Evolutionary conservation across 768 basidiomycete genomes (phyloP).

Genomic region (Austroboletus festivus): DNA sequence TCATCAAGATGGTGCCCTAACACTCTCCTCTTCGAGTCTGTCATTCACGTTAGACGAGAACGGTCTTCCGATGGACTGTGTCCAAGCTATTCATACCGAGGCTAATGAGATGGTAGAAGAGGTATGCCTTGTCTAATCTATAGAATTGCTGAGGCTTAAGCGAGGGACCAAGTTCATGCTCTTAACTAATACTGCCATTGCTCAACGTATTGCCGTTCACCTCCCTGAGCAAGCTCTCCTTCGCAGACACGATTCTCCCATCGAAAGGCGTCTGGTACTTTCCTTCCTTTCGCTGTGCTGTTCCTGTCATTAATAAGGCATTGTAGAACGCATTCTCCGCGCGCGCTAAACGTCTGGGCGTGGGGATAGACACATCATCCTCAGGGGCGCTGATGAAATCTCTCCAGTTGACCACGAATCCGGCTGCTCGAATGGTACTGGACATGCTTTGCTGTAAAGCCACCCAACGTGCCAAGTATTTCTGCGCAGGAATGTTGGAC

Average conservation of each 20-base stretch:
- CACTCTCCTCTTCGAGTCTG: constrained; percentile 64
- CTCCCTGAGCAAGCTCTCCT: constrained; percentile 97
- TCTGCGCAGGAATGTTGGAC: constrained; percentile 98
- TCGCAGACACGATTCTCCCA: constrained; percentile 88
- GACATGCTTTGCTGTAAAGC: constrained; percentile 85
- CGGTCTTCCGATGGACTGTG: constrained; percentile 79
- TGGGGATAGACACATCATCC: constrained; percentile 75
- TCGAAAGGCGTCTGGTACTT: constrained; percentile 82
- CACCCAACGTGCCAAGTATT: constrained; percentile 95
- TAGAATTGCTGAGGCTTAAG: constrained; percentile 3
- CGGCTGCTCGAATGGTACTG: constrained; percentile 72
- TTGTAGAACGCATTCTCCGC: constrained; percentile 69
- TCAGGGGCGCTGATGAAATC: constrained; percentile 82
- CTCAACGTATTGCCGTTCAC: constrained; percentile 89
- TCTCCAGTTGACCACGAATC: constrained; percentile 69
- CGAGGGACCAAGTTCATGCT: constrained; percentile 76
- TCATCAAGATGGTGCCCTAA: constrained; percentile 77
- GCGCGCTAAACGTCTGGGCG: constrained; percentile 81
- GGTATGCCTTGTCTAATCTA: constrained; percentile 41
- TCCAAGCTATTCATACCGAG: constrained; percentile 58
- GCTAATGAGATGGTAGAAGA: constrained; percentile 87
- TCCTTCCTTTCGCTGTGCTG: neutral
- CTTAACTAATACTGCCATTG: constrained; percentile 83
- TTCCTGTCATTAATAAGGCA: constrained; percentile 7
- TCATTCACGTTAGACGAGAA: constrained; percentile 76